Percentiles rank a stretch among this genome's conserved stretches.
Evolutionary conservation across 441 rosid species (phyloP).

Genomic region (Pelargonium australe): DNA sequence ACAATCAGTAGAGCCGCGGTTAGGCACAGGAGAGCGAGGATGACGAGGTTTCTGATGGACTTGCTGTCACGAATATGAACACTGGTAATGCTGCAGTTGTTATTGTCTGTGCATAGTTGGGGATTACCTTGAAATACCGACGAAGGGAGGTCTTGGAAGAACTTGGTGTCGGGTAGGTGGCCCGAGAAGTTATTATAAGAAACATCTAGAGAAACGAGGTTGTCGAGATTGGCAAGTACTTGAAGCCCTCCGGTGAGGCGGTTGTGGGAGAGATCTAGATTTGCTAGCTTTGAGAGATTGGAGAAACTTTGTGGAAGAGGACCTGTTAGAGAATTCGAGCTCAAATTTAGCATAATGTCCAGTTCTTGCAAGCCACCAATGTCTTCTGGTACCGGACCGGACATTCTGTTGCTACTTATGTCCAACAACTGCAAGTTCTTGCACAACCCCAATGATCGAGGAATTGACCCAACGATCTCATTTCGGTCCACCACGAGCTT

Average conservation of each 20-base stretch:
- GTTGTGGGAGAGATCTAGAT: constrained; percentile 63
- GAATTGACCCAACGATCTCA: constrained; percentile 45
- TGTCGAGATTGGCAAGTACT: constrained; percentile 41
- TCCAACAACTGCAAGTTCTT: constrained; percentile 59
- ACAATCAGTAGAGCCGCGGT: constrained; percentile 29
- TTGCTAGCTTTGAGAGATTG: constrained; percentile 54
- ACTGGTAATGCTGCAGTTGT: constrained; percentile 20
- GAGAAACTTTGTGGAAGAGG: constrained; percentile 50
- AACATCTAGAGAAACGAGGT: constrained; percentile 52
- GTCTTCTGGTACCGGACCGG: constrained; percentile 49
- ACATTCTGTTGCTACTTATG: constrained; percentile 48
- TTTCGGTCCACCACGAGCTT: constrained; percentile 49
- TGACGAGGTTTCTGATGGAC: constrained; percentile 33
- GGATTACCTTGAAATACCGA: constrained; percentile 45
- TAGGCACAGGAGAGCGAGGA: constrained; percentile 37
- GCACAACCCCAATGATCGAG: constrained; percentile 49
- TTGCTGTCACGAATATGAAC: constrained; percentile 22
- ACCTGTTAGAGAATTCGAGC: constrained; percentile 53
- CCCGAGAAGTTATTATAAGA: constrained; percentile 60
- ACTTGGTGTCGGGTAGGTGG: constrained; percentile 48
- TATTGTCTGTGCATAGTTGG: constrained; percentile 42
- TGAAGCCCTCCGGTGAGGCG: constrained; percentile 43
- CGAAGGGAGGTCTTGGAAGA: constrained; percentile 44
- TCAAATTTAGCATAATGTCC: constrained; percentile 57
- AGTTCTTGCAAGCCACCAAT: constrained; percentile 47